A percentile compares a stretch with the other conserved stretches of the same genome.
Conservation (phyloP, 306 rosid species). For the Lathyrus tuberosus region DNA sequence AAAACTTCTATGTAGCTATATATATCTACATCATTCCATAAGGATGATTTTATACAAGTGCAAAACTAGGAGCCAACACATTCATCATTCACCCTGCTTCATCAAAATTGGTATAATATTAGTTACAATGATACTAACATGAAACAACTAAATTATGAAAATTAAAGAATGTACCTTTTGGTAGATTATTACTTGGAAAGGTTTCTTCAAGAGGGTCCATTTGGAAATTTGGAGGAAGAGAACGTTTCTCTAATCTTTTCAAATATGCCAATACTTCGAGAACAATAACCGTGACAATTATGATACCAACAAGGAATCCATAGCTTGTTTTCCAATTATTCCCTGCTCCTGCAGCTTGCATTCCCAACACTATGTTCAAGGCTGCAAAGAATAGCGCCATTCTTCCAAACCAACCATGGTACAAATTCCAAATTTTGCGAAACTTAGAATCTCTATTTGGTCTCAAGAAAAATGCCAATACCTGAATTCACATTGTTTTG, state of each 20-base stretch:
- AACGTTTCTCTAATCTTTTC: conserved; percentile 60
- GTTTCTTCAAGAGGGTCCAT: conserved; percentile 51
- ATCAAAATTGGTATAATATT: conserved; percentile 16
- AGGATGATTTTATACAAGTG: conserved; percentile 2
- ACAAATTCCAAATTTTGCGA: conserved; percentile 85
- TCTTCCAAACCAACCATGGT: conserved; percentile 93
- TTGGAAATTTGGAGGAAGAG: conserved; percentile 65
- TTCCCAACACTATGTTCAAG: conserved; percentile 84
- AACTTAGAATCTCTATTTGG: conserved; percentile 74
- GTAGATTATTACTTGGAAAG: conserved; percentile 35
- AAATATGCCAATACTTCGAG: conserved; percentile 73
- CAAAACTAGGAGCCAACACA: conserved; percentile 37
- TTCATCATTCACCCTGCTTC: conserved; percentile 50
- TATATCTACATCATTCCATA: conserved; percentile 31
- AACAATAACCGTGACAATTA: conserved; percentile 64
- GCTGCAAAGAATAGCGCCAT: conserved; percentile 86
- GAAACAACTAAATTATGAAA: neutral
- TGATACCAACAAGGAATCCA: conserved; percentile 72
- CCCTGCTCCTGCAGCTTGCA: conserved; percentile 79
- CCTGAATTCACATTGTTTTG: conserved; percentile 52
- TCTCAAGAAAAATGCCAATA: conserved; percentile 77
- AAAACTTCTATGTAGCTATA: conserved; percentile 38
- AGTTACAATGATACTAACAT: conserved; percentile 1
- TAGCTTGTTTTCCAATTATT: conserved; percentile 81
- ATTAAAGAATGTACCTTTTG: conserved; percentile 40